Evolutionary conservation across 257 asterid species (phyloP), one percentile per base, ranked within the genome.

Genomic region (Lithospermum erythrorhizon): DNA sequence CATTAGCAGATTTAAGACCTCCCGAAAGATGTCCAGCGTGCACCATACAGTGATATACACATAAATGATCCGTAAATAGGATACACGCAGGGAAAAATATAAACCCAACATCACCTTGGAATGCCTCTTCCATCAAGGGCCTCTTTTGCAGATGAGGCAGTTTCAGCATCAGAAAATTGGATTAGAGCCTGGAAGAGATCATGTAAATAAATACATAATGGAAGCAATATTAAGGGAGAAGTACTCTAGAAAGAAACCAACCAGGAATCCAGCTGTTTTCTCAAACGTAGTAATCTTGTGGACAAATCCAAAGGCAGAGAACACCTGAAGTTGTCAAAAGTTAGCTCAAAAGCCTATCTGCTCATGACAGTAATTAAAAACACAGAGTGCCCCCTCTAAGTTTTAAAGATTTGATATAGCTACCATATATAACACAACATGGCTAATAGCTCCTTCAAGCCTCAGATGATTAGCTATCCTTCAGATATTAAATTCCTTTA

Each of bases 261-360:
- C 97, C 90, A 87, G 95, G 73, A 89, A 89, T 58, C 97, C 97
- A 63, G 97, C 97, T 52, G 97, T 87, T 83, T 89, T 89, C 84
- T 89, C 97, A 74, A 89, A 89, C 18, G 97, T 89, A 41, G 97
- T 89, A 55, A 87, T 89, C 82, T 84, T 89, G 68, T 89, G 95
- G 67, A 87, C 97, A 62, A 81, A 89, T 19, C 95, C 97, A 61
- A 89, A 89, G 65, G 94, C 95, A 32, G 97, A 86, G 68, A 87
- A 89, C 49, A 89, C 94, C 94, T 89, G 91, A 64, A 76, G 55
- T 55, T 58, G 52, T 65, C 37, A 61, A 47, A 65, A 64, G 59
- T 22, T 10, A 41, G 49, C 49, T 3, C 49, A 41, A 41, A 11
- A 11, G 49, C 49, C 4, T 41, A 6, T 11, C 14, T 22, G 55